phyloP scores from a whole-genome alignment of 2,329 filamentous ascomycete species.

The Phoma sp. region DNA sequence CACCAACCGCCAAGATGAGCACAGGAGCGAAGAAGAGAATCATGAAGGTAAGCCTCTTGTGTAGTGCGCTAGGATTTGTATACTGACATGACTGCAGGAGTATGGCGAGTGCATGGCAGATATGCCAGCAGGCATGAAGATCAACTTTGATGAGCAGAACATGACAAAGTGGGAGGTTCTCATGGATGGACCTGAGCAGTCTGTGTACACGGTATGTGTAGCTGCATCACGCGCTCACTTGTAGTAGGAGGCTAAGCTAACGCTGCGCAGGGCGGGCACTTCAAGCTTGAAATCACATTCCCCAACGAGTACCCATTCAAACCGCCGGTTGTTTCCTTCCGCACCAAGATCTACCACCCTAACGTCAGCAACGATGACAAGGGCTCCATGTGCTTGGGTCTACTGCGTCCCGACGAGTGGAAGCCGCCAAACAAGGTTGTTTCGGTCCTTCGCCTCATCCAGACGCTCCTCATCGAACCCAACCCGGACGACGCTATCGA shows the following conservation, averaged over 20 bases:
- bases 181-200: constrained; percentile 70
- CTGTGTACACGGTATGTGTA: constrained; percentile 67
- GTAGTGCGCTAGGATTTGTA: not conserved
- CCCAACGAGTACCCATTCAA: constrained; percentile 90
- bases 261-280: constrained; percentile 68
- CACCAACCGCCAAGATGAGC: constrained; percentile 40
- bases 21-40: constrained; percentile 55
- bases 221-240: constrained; percentile 1
- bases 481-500: constrained; percentile 92
- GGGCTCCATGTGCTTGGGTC: constrained; percentile 84
- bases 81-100: constrained; percentile 36
- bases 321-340: constrained; percentile 79
- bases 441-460: constrained; percentile 78
- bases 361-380: constrained; percentile 89
- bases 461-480: constrained; percentile 77
- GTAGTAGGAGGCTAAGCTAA: constrained; percentile 13
- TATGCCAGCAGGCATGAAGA: constrained; percentile 48
- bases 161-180: constrained; percentile 72
- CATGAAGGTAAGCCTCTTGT: constrained; percentile 49
- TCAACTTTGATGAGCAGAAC: constrained; percentile 66
- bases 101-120: constrained; percentile 48
- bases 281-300: constrained; percentile 75
- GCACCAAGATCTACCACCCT: constrained; percentile 93
- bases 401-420: constrained; percentile 88
- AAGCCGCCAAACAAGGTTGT: constrained; percentile 83